Percentiles rank a stretch among this genome's conserved stretches.
Conservation (phyloP, 805 yeast genomes). For the Spencermartinsiella europaea region DNA sequence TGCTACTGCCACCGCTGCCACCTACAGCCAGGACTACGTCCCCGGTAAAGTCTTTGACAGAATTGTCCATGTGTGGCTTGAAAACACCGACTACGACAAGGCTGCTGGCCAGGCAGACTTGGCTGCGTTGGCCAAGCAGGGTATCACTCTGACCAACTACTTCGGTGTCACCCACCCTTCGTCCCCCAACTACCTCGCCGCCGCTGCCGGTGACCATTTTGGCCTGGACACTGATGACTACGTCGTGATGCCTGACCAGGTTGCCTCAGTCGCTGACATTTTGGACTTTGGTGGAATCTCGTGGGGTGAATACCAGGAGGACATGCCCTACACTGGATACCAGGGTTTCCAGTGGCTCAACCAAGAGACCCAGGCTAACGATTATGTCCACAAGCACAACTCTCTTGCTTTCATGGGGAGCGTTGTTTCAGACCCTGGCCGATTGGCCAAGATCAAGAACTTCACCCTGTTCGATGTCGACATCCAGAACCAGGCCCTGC, state of each 20-base stretch:
- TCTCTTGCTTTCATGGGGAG: conserved; percentile 43
- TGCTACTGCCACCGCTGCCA: conserved; percentile 34
- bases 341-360: conserved; percentile 43
- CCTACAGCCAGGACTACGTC: conserved; percentile 32
- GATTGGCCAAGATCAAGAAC: conserved; percentile 44
- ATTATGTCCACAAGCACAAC: conserved; percentile 50
- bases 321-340: conserved; percentile 49
- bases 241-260: conserved; percentile 40
- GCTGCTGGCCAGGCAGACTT: conserved; percentile 43
- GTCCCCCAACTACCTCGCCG: conserved; percentile 48
- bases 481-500: conserved; percentile 37
- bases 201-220: conserved; percentile 49
- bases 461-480: conserved; percentile 42
- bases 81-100: conserved; percentile 47
- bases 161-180: conserved; percentile 51
- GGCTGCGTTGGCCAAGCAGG: conserved; percentile 39
- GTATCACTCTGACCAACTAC: conserved; percentile 46
- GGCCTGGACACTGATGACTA: conserved; percentile 44
- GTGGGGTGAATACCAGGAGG: conserved; percentile 53
- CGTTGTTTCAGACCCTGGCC: conserved; percentile 33
- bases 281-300: conserved; percentile 42
- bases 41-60: conserved; percentile 39
- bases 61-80: conserved; percentile 43
- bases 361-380: conserved; percentile 40
- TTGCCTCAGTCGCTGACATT: conserved; percentile 45